Conservation (phyloP, 2,329 filamentous ascomycete genomes). For the Aspergillus cejpii region DNA sequence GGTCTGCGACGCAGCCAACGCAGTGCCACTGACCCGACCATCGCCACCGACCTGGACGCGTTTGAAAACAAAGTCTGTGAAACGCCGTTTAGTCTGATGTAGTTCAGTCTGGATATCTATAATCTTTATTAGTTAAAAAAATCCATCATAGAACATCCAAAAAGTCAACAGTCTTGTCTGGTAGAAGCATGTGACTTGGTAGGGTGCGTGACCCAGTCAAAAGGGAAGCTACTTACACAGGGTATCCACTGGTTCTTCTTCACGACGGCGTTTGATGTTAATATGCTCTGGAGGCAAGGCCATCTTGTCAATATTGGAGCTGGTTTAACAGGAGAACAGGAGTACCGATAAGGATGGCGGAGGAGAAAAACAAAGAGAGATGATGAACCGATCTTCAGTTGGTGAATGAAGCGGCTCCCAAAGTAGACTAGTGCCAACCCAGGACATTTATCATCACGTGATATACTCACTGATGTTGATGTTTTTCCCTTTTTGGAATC, state of each 20-base stretch:
- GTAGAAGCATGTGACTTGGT: background rate
- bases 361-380: conserved; percentile 2
- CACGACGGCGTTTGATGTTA: conserved; percentile 51
- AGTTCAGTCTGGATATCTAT: conserved; percentile 42
- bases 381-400: conserved; percentile 3
- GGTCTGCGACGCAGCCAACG: conserved; percentile 12
- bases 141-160: no score
- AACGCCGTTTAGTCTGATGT: conserved; percentile 43
- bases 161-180: no score
- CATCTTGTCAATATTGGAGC: conserved; percentile 26
- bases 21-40: conserved; percentile 10
- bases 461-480: background rate
- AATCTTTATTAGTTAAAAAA: conserved; percentile 8
- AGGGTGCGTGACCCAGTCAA: conserved; percentile 8
- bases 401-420: conserved; percentile 2
- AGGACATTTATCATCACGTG: conserved; percentile 1
- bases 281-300: conserved; percentile 46
- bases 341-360: background rate
- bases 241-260: conserved; percentile 52
- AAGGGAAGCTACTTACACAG: conserved; percentile 37
- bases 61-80: conserved; percentile 45
- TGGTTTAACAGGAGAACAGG: background rate
- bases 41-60: conserved; percentile 30
- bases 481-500: conserved; percentile 1
- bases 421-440: background rate